These are phyloP conservation scores for Ophiostoma populinum DNA, from an alignment of 2,329 filamentous ascomycete genomes.

Conservation along the genomic window DNA sequence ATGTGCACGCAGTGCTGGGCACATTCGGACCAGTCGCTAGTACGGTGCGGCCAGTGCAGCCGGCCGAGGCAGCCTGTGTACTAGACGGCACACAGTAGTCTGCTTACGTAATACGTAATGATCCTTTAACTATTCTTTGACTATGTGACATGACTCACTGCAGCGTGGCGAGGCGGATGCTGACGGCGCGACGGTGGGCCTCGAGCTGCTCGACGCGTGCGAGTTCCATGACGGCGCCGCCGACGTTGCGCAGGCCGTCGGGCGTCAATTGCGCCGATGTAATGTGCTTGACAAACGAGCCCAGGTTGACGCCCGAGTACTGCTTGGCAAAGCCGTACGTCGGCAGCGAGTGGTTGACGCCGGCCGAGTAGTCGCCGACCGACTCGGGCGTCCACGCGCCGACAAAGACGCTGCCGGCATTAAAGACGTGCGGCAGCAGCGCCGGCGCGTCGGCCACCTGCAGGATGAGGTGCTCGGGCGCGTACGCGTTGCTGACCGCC, in stretches of 20 bases:
- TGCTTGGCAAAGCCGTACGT: slow-evolving; percentile 98
- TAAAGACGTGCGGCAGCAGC: slow-evolving; percentile 64
- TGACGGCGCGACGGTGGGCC: slow-evolving; percentile 76
- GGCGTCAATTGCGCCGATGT: slow-evolving; percentile 82
- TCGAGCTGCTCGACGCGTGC: slow-evolving; percentile 90
- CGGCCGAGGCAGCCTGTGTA: slow-evolving; percentile 27
- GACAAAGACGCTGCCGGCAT: slow-evolving; percentile 91
- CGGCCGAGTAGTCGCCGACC: slow-evolving; percentile 93
- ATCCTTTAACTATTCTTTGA: background rate
- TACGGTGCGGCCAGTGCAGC: slow-evolving; percentile 38
- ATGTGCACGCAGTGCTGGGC: slow-evolving; percentile 33
- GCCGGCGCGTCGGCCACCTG: slow-evolving; percentile 65
- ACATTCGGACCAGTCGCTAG: slow-evolving; percentile 35
- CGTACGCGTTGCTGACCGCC: slow-evolving; percentile 78
- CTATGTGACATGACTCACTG: background rate
- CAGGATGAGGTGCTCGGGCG: slow-evolving; percentile 89
- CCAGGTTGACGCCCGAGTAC: slow-evolving; percentile 93
- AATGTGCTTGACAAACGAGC: slow-evolving; percentile 94
- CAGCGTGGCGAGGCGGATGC: slow-evolving; percentile 47
- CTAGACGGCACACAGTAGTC: background rate
- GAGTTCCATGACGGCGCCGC: slow-evolving; percentile 80
- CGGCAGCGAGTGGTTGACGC: slow-evolving; percentile 91
- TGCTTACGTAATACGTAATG: background rate
- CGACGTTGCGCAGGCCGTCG: slow-evolving; percentile 72
- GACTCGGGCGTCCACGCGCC: slow-evolving; percentile 95